A percentile compares a stretch with the other conserved stretches of the same genome.
Evolutionary conservation across 495 filamentous ascomycete genomes (phyloP).

Genomic region (Aspergillus cristatus): DNA sequence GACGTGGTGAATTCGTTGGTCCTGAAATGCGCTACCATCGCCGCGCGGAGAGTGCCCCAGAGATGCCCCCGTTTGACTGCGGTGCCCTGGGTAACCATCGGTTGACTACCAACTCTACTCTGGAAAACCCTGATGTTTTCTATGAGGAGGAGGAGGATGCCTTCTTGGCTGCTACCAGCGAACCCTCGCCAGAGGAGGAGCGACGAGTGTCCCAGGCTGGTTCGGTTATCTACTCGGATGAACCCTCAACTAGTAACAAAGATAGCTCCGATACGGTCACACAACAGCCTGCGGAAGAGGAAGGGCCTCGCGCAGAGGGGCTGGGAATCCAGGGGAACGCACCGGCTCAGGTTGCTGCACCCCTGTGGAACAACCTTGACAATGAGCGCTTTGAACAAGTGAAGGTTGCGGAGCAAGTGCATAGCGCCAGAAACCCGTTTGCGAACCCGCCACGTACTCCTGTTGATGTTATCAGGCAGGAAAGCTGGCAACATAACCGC

Average conservation of each 20-base stretch:
- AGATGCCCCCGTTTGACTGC: slow-evolving; percentile 73
- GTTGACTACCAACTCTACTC: slow-evolving; percentile 56
- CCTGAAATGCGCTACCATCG: slow-evolving; percentile 86
- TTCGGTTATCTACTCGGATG: slow-evolving; percentile 11
- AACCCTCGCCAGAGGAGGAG: slow-evolving; percentile 18
- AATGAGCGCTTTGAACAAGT: background rate
- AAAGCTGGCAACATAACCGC: slow-evolving; percentile 17
- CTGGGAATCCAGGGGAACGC: slow-evolving; percentile 41
- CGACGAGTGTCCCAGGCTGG: background rate
- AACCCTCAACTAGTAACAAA: slow-evolving; percentile 28
- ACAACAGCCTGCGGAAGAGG: slow-evolving; percentile 18
- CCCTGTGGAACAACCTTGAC: no score
- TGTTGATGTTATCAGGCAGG: slow-evolving; percentile 22
- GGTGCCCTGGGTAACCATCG: slow-evolving; percentile 53
- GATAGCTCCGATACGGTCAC: slow-evolving; percentile 33
- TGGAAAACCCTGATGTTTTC: slow-evolving; percentile 76
- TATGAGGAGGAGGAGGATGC: slow-evolving; percentile 92
- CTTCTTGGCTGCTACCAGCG: slow-evolving; percentile 32
- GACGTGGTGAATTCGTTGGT: slow-evolving; percentile 60
- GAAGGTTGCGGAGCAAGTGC: slow-evolving; percentile 5
- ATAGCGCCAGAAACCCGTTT: slow-evolving; percentile 16
- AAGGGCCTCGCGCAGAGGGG: slow-evolving; percentile 16
- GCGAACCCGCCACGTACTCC: slow-evolving; percentile 13
- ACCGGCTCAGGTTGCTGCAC: background rate
- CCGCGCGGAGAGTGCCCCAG: slow-evolving; percentile 85